A percentile compares a stretch with the other conserved stretches of the same genome.
phyloP scores from a whole-genome alignment of 23 red algal species.

The Gracilaria vermiculophylla region DNA sequence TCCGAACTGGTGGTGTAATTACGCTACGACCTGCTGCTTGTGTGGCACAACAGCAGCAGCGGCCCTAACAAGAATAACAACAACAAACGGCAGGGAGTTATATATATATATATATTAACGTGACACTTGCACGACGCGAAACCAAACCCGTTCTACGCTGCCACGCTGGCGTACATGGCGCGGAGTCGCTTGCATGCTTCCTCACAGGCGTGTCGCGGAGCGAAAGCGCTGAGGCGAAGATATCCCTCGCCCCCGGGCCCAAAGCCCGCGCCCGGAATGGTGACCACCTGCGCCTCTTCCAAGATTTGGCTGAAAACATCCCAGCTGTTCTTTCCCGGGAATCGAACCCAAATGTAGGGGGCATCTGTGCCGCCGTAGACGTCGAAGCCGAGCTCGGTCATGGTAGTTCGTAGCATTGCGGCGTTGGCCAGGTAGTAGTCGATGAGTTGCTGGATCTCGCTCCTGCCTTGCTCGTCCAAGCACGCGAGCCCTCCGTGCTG shows the following conservation, averaged over 20 bases:
- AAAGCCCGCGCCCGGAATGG: conserved; percentile 96
- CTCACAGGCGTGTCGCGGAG: conserved; percentile 73
- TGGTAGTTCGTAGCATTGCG: conserved; percentile 67
- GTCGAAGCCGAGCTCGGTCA: conserved; percentile 84
- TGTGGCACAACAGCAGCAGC: too few species aligned
- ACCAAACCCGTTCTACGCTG: background rate
- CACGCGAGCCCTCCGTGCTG: conserved; percentile 91
- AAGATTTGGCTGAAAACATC: conserved; percentile 93
- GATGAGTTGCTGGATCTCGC: conserved; percentile 81
- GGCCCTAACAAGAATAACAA: too few species aligned
- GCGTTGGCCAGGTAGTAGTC: conserved; percentile 94
- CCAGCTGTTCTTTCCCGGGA: conserved; percentile 90
- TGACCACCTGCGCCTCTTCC: conserved; percentile 92
- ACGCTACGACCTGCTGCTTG: too few species aligned
- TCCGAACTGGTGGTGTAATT: background rate
- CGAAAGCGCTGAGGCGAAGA: conserved; percentile 93
- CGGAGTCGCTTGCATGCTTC: conserved; percentile 80
- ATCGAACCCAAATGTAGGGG: conserved; percentile 94
- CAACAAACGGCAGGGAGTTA: too few species aligned
- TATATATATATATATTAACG: too few species aligned
- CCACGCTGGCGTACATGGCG: conserved; percentile 58
- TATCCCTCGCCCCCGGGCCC: conserved; percentile 89
- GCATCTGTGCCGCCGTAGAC: conserved; percentile 92
- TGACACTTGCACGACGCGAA: too few species aligned
- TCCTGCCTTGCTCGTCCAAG: conserved; percentile 76